Evolutionary conservation across 345 rosid genomes (phyloP).

Genomic region (Linum tenue): DNA sequence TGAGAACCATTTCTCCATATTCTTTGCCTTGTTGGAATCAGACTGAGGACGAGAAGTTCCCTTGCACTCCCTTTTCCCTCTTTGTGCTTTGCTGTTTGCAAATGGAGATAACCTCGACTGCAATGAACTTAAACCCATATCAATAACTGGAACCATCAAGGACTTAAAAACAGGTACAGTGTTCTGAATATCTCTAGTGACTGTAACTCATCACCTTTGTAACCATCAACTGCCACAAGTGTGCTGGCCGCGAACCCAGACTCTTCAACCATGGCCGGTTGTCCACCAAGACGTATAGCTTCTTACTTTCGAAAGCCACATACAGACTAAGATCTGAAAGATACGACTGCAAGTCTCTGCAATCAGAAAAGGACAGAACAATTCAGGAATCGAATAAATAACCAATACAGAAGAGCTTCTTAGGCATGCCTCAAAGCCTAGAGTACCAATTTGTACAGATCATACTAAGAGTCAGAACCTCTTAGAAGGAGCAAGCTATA

Average conservation of each 20-base stretch:
- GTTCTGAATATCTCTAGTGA: neutral
- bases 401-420: too few relatives aligned
- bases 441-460: too few relatives aligned
- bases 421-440: too few relatives aligned
- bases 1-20: conserved; percentile 56
- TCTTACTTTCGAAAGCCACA: conserved; percentile 68
- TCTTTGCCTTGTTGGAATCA: conserved; percentile 24
- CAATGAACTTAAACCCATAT: conserved; percentile 15
- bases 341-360: conserved; percentile 96
- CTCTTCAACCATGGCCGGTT: conserved; percentile 81
- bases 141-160: neutral
- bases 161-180: neutral
- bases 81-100: conserved; percentile 66
- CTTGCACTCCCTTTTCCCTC: conserved; percentile 33
- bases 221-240: conserved; percentile 93
- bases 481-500: too few relatives aligned
- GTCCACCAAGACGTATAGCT: conserved; percentile 79
- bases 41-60: conserved; percentile 26
- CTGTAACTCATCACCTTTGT: conserved; percentile 64
- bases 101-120: conserved; percentile 98
- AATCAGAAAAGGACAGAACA: conserved; percentile 17
- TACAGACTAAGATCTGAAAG: conserved; percentile 82
- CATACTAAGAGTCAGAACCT: too few relatives aligned
- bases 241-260: conserved; percentile 55
- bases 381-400: too few relatives aligned